These are phyloP conservation scores for Herpetomonas samuelpessoai DNA, from an alignment of 208 protist species.

Conservation along the genomic window DNA sequence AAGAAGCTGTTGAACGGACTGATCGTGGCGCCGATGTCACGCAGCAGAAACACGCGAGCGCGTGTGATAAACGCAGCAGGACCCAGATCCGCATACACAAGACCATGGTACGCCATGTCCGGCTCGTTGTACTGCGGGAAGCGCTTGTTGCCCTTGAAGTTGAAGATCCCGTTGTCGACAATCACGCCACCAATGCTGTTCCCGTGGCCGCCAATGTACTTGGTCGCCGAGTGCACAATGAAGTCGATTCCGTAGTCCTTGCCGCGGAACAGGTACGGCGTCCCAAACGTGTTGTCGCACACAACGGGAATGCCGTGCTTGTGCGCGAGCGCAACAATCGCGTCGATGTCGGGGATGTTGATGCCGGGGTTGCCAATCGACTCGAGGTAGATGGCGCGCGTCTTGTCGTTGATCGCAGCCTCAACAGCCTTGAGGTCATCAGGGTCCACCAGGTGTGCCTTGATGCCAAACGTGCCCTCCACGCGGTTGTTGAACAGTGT, in stretches of 20 bases:
- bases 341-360: conserved; percentile 9
- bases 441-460: background rate
- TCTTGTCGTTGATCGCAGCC: conserved; percentile 3
- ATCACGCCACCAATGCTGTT: conserved; percentile 61
- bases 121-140: conserved; percentile 37
- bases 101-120: conserved; percentile 29
- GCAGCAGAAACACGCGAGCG: background rate
- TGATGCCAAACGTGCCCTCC: conserved; percentile 1
- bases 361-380: conserved; percentile 3
- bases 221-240: conserved; percentile 85
- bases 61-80: background rate
- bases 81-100: conserved; percentile 4
- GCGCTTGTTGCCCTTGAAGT: conserved; percentile 17
- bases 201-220: conserved; percentile 57
- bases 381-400: conserved; percentile 1
- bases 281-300: conserved; percentile 14
- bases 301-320: conserved; percentile 5
- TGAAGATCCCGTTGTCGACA: conserved; percentile 65
- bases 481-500: conserved; percentile 5
- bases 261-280: conserved; percentile 77
- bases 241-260: conserved; percentile 83
- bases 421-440: background rate
- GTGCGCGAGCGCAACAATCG: conserved; percentile 1
- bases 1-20: conserved; percentile 82
- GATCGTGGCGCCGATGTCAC: conserved; percentile 41